phyloP scores from a whole-genome alignment of 805 yeast species.

The Ascoidea tarda region DNA sequence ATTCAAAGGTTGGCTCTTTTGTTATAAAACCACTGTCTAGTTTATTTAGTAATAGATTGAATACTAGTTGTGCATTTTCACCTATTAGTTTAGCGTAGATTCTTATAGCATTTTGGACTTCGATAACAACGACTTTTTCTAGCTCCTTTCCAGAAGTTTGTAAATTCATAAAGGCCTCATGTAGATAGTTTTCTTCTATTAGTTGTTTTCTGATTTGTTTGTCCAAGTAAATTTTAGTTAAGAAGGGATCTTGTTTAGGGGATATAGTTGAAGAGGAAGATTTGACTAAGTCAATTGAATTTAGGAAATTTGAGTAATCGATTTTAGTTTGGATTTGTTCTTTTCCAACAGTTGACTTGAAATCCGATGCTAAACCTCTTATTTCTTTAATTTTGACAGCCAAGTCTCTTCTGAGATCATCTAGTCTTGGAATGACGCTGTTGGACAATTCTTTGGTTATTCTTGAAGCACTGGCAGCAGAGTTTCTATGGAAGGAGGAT shows the following conservation, averaged over 20 bases:
- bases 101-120: conserved; percentile 70
- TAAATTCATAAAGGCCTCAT: conserved; percentile 78
- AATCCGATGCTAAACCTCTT: conserved; percentile 68
- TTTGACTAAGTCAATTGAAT: conserved; percentile 52
- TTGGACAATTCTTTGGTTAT: conserved; percentile 46
- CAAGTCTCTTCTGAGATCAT: conserved; percentile 60
- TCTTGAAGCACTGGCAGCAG: conserved; percentile 43
- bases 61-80: conserved; percentile 58
- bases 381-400: conserved; percentile 79
- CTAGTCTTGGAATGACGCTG: conserved; percentile 51
- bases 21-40: conserved; percentile 57
- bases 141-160: conserved; percentile 81
- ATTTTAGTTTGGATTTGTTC: conserved; percentile 56
- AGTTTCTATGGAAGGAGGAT: conserved; percentile 38
- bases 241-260: conserved; percentile 66
- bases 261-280: conserved; percentile 27
- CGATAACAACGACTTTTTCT: conserved; percentile 77
- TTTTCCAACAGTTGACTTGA: conserved; percentile 57
- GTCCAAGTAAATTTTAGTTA: conserved; percentile 60
- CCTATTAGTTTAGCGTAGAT: conserved; percentile 59
- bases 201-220: conserved; percentile 66
- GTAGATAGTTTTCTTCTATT: conserved; percentile 71
- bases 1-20: conserved; percentile 71
- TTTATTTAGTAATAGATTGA: conserved; percentile 50
- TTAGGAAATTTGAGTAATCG: conserved; percentile 37